These are phyloP conservation scores for Senecio squalidus DNA, from an alignment of 140 eudicot species.

Conservation along the genomic window DNA sequence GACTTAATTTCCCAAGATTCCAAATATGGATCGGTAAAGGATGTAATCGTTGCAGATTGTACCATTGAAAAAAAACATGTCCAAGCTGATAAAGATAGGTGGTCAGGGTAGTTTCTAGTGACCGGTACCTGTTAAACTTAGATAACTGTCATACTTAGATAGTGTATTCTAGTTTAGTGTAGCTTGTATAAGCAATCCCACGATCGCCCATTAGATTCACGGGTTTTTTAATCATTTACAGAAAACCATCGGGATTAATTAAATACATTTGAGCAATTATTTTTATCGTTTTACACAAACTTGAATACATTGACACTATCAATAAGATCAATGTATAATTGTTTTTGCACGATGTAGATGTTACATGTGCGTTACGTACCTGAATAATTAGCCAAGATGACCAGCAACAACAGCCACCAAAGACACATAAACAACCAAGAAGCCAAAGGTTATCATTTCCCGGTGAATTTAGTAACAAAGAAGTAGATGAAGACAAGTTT, in stretches of 20 bases:
- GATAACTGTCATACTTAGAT: neutral
- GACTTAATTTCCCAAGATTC: constrained; percentile 44
- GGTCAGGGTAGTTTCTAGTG: constrained; percentile 49
- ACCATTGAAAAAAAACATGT: constrained; percentile 50
- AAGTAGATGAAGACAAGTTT: constrained; percentile 31
- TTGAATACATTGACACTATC: no score
- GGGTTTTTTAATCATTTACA: no score
- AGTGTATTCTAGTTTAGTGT: no score
- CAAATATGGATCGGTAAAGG: constrained; percentile 41
- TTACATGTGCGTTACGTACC: constrained; percentile 32
- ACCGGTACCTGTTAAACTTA: constrained; percentile 46
- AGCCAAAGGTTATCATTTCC: constrained; percentile 51
- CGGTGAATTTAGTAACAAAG: constrained; percentile 24
- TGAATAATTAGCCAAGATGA: constrained; percentile 78
- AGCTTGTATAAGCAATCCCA: no score
- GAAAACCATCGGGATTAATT: no score
- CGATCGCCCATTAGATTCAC: no score
- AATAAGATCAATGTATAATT: no score
- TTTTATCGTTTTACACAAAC: no score
- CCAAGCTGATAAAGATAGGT: constrained; percentile 65
- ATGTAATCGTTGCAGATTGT: constrained; percentile 47
- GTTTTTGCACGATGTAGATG: neutral
- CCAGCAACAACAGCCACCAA: constrained; percentile 63
- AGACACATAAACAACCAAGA: constrained; percentile 58
- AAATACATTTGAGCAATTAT: no score